These are phyloP conservation scores for Arctium lappa DNA, from an alignment of 129 eudicot genomes.

Conservation along the genomic window DNA sequence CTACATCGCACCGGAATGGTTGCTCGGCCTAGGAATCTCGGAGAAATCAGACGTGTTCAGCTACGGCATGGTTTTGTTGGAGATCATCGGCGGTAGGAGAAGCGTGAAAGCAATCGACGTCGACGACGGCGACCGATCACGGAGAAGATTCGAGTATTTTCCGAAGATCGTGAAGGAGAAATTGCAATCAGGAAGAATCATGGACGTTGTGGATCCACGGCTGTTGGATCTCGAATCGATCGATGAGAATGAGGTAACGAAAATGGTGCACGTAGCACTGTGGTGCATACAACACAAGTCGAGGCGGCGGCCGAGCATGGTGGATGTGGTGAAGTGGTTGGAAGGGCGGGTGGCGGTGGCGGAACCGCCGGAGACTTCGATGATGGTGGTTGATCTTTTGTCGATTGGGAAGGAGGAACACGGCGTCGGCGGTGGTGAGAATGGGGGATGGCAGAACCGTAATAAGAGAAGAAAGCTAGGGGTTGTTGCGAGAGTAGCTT, in stretches of 20 bases:
- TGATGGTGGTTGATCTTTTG: constrained; percentile 64
- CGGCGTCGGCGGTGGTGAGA: neutral
- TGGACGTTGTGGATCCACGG: constrained; percentile 71
- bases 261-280: constrained; percentile 52
- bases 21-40: constrained; percentile 56
- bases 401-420: constrained; percentile 28
- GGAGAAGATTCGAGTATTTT: constrained; percentile 42
- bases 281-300: constrained; percentile 89
- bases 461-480: constrained; percentile 32
- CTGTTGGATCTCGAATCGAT: constrained; percentile 26
- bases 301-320: constrained; percentile 70
- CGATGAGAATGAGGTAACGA: constrained; percentile 48
- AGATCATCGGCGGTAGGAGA: constrained; percentile 67
- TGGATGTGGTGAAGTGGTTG: constrained; percentile 70
- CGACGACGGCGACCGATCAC: neutral
- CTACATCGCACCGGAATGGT: constrained; percentile 90
- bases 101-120: constrained; percentile 13
- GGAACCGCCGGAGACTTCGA: constrained; percentile 73
- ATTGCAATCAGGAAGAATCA: constrained; percentile 43
- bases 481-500: constrained; percentile 33
- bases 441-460: constrained; percentile 31
- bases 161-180: constrained; percentile 65
- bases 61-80: constrained; percentile 74
- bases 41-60: constrained; percentile 78
- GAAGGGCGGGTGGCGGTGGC: constrained; percentile 59